Evolutionary conservation across 768 basidiomycete species (phyloP).

Genomic region (Agaricus sinodeliciosus): DNA sequence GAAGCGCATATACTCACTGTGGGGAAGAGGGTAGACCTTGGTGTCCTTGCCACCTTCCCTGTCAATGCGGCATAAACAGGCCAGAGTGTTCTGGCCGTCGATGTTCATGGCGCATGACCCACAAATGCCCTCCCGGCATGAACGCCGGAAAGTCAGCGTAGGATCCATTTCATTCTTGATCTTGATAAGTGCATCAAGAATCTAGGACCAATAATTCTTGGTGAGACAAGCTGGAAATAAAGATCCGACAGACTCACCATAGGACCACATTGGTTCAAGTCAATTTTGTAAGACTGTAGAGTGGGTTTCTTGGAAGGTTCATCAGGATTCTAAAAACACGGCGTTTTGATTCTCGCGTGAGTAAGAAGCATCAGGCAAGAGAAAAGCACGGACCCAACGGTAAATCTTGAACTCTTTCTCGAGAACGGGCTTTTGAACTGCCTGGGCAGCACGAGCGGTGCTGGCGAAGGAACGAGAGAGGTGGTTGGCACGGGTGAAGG

Average conservation of each 20-base stretch:
- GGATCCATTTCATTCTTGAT: constrained; percentile 99
- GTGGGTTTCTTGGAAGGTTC: constrained; percentile 86
- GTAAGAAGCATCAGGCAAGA: constrained; percentile 3
- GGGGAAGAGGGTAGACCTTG: constrained; percentile 96
- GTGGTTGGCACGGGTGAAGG: constrained; percentile 10
- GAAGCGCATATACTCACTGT: constrained; percentile 56
- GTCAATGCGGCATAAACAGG: constrained; percentile 95
- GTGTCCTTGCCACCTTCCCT: constrained; percentile 59
- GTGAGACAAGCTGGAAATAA: constrained; percentile 2
- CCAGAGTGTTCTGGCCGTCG: constrained; percentile 95
- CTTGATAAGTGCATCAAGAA: constrained; percentile 93
- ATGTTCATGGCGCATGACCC: constrained; percentile 99
- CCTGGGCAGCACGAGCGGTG: constrained; percentile 23
- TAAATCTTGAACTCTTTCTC: constrained; percentile 98
- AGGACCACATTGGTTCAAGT: constrained; percentile 91
- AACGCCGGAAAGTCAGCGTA: constrained; percentile 92
- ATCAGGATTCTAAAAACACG: constrained; percentile 74
- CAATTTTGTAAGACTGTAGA: constrained; percentile 86
- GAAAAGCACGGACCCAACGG: constrained; percentile 70
- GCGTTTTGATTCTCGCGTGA: not conserved
- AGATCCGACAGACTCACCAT: constrained; percentile 47
- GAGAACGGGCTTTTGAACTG: constrained; percentile 57
- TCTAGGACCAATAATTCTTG: constrained; percentile 23
- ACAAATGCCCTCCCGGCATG: constrained; percentile 93
- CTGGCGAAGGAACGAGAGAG: constrained; percentile 16